phyloP scores from a whole-genome alignment of 139 green algal species.

The Monoraphidium neglectum region DNA sequence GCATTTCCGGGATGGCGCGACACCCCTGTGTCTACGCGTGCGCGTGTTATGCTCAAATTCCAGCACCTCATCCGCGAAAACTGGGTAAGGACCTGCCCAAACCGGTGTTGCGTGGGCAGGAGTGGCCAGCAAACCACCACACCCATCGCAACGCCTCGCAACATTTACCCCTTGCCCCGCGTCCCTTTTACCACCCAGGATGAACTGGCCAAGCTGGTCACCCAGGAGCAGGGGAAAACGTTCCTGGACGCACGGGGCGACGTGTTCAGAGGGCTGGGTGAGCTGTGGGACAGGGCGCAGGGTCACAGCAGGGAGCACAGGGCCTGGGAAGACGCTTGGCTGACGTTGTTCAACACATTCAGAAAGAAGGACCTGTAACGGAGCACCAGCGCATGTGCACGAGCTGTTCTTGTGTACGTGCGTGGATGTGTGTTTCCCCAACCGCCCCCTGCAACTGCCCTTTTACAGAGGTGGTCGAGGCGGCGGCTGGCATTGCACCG shows the following conservation, averaged over 20 bases:
- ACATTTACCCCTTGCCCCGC: background rate
- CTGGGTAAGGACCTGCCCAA: slow-evolving; percentile 56
- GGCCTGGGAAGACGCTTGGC: no score
- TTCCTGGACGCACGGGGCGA: slow-evolving; percentile 90
- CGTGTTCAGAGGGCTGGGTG: slow-evolving; percentile 93
- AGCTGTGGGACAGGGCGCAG: background rate
- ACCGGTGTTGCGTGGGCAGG: no score
- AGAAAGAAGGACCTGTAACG: no score
- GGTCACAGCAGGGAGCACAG: no score
- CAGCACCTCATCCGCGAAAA: slow-evolving; percentile 88
- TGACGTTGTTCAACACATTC: no score
- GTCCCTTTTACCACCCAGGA: slow-evolving; percentile 58
- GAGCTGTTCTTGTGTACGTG: background rate
- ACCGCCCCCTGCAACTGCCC: background rate
- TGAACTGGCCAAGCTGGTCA: slow-evolving; percentile 82
- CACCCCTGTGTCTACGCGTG: slow-evolving; percentile 74
- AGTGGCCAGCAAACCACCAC: no score
- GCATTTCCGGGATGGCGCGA: slow-evolving; percentile 85
- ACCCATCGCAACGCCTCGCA: no score
- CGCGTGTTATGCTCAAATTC: slow-evolving; percentile 92
- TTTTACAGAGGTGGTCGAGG: slow-evolving; percentile 99
- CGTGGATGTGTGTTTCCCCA: background rate
- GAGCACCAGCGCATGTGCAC: no score
- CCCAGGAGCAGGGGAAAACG: slow-evolving; percentile 96
- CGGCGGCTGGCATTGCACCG: slow-evolving; percentile 74